Evolutionary conservation across 176 grass and related monocot genomes (phyloP).

Genomic region (Bolboschoenus planiculmis): DNA sequence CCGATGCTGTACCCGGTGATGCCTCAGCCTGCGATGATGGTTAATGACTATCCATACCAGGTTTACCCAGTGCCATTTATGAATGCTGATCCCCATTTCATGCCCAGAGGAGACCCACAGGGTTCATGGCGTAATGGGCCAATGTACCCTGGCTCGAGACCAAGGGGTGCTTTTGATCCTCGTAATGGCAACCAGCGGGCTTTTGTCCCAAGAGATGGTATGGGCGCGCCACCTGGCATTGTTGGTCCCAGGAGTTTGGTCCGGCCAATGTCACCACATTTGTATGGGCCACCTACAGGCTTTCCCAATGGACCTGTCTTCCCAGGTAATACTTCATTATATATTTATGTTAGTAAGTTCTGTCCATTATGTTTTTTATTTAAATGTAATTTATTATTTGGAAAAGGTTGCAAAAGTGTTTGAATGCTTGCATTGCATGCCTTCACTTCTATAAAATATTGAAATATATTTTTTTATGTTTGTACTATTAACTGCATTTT

Average conservation of each 20-base stretch:
- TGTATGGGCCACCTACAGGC: constrained; percentile 29
- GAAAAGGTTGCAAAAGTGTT: background rate
- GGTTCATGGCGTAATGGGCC: constrained; percentile 11
- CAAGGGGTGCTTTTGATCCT: constrained; percentile 17
- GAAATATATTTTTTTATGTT: background rate
- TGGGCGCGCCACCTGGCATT: constrained; percentile 31
- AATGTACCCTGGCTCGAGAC: constrained; percentile 4
- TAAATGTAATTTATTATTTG: background rate
- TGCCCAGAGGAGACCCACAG: constrained; percentile 29
- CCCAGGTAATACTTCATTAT: constrained; percentile 24
- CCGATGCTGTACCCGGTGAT: constrained; percentile 32
- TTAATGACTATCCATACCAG: constrained; percentile 36
- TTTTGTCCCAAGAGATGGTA: constrained; percentile 29
- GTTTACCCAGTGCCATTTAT: constrained; percentile 19
- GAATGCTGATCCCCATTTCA: constrained; percentile 22
- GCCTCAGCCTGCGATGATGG: constrained; percentile 25
- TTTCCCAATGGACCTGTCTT: constrained; percentile 36
- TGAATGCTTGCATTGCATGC: background rate
- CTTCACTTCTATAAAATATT: background rate
- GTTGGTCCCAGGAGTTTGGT: constrained; percentile 32
- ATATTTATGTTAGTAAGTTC: background rate
- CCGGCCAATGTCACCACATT: constrained; percentile 25
- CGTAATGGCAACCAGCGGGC: constrained; percentile 11
- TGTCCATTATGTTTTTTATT: background rate
- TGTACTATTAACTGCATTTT: too few species aligned